A percentile compares a stretch with the other conserved stretches of the same genome.
These are phyloP conservation scores for Mimosa pudica DNA, from an alignment of 306 rosid genomes.

Conservation along the genomic window DNA sequence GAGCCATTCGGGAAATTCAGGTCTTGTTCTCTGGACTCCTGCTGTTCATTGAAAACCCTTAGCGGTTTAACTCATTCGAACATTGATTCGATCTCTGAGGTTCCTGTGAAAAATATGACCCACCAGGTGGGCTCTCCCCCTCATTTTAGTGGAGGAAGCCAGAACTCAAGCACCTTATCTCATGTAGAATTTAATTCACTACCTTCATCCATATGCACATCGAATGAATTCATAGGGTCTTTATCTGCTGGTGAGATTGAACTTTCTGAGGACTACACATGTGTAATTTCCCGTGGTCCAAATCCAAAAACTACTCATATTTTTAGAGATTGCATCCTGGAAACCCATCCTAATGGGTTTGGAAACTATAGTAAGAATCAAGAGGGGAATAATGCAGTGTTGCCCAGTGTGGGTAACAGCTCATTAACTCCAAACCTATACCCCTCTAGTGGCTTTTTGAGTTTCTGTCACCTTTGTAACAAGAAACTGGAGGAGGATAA, in stretches of 20 bases:
- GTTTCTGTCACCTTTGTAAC: constrained; percentile 73
- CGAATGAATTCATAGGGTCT: constrained; percentile 49
- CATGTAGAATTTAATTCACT: constrained; percentile 38
- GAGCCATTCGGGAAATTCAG: constrained; percentile 51
- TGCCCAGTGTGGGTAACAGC: constrained; percentile 4
- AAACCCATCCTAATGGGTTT: constrained; percentile 47
- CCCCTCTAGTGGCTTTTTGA: constrained; percentile 63
- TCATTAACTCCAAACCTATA: constrained; percentile 37
- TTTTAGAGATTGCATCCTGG: constrained; percentile 84
- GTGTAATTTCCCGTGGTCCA: constrained; percentile 83
- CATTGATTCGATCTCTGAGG: constrained; percentile 32
- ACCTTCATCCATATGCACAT: constrained; percentile 46
- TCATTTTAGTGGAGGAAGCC: constrained; percentile 53
- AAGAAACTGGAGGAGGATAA: constrained; percentile 77
- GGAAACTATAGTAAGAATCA: constrained; percentile 45
- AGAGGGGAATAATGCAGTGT: constrained; percentile 38
- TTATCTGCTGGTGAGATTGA: constrained; percentile 78
- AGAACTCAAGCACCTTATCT: constrained; percentile 35
- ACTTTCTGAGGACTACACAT: constrained; percentile 87
- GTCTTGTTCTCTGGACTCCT: constrained; percentile 67
- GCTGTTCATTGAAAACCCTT: constrained; percentile 45
- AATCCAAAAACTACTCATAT: constrained; percentile 83
- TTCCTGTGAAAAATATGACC: constrained; percentile 42
- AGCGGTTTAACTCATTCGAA: constrained; percentile 36
- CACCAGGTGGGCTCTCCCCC: constrained; percentile 47